Conservation (phyloP, 805 yeast species). For the Candida nitratophila region DNA sequence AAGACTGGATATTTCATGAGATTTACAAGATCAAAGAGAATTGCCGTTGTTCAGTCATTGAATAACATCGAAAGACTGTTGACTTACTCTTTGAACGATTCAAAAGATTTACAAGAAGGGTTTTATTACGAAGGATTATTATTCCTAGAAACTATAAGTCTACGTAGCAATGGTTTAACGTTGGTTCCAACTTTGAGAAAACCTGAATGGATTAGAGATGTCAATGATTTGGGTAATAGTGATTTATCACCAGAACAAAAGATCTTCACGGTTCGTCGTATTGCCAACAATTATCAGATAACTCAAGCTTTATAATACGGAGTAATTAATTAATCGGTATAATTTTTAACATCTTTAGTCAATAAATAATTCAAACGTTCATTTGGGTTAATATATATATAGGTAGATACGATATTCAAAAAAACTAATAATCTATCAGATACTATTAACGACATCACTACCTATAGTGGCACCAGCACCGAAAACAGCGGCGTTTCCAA, state of each 20-base stretch:
- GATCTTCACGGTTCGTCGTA: constrained; percentile 42
- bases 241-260: constrained; percentile 31
- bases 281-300: constrained; percentile 55
- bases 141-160: constrained; percentile 55
- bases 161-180: constrained; percentile 41
- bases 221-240: constrained; percentile 48
- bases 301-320: not conserved
- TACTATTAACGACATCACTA: constrained; percentile 55
- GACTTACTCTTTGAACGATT: constrained; percentile 17
- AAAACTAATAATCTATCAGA: too few species aligned
- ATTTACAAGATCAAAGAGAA: constrained; percentile 28
- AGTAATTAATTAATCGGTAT: too few species aligned
- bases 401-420: too few species aligned
- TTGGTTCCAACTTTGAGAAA: constrained; percentile 44
- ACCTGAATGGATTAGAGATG: constrained; percentile 55
- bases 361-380: too few species aligned
- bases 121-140: constrained; percentile 50
- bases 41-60: constrained; percentile 35
- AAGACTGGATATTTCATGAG: constrained; percentile 30
- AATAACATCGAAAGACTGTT: constrained; percentile 56
- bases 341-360: too few species aligned
- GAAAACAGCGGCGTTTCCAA: constrained; percentile 89
- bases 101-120: constrained; percentile 6
- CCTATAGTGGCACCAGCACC: constrained; percentile 98
- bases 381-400: too few species aligned